phyloP scores from a whole-genome alignment of 2,329 filamentous ascomycete genomes.

The Gyromitra esculenta region DNA sequence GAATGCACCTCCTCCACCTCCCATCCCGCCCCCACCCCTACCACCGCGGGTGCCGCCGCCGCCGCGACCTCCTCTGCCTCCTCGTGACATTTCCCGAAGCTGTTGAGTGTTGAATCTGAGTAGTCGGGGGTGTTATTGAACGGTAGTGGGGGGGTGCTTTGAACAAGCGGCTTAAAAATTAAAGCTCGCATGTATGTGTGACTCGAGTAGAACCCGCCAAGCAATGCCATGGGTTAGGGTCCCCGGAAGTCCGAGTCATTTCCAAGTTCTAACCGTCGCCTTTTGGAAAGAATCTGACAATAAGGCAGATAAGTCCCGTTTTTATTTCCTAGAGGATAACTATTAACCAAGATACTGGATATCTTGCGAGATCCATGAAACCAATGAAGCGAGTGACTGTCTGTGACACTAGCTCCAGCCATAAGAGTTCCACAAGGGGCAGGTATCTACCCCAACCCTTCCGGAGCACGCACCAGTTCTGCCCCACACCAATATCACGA shows the following conservation, averaged over 20 bases:
- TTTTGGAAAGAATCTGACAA: conserved; percentile 2
- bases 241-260: not conserved
- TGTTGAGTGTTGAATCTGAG: conserved; percentile 5
- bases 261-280: not conserved
- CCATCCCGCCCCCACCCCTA: conserved; percentile 50
- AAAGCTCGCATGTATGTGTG: not conserved
- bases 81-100: conserved; percentile 51
- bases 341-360: not conserved
- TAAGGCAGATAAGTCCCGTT: not conserved
- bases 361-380: not conserved
- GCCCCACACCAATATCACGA: conserved; percentile 39
- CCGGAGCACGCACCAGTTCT: conserved; percentile 3
- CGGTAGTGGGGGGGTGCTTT: conserved; percentile 8
- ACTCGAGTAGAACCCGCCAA: not conserved
- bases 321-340: not conserved
- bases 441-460: conserved; percentile 10
- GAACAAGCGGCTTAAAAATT: conserved; percentile 35
- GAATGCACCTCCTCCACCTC: conserved; percentile 48
- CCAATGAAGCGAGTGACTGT: conserved; percentile 18
- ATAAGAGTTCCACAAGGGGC: conserved; percentile 24
- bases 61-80: conserved; percentile 53
- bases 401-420: conserved; percentile 8
- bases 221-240: conserved; percentile 12
- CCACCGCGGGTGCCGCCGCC: conserved; percentile 54
- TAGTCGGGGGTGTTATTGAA: conserved; percentile 1